Base-by-base conservation (phyloP, 345 rosid species). In the Boechera stricta region DNA sequence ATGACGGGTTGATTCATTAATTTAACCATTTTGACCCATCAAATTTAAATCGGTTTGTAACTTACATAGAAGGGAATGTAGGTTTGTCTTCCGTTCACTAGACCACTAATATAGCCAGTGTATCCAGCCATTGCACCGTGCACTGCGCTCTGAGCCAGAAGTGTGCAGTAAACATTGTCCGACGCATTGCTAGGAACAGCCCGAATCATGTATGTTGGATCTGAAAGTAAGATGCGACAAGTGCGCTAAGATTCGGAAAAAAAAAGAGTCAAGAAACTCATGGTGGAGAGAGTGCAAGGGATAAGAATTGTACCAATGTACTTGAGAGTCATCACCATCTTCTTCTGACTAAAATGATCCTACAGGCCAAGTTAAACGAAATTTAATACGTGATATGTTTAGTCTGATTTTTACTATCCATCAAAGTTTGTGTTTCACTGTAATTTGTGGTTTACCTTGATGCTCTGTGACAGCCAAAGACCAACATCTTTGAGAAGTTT, bases 71-170 rank as follows among this genome's bases (percentile, higher is more conserved):
- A 92, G 32, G 97, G 97, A 55, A 90, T 92, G 81, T 90, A 90
- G 18, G 91, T 86, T 64, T 92, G 97, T 74, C 96, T 84, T 69
- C 93, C 93, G 56, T 92, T 87, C 39, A 92, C 97, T 7, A 87
- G 90, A 71, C 97, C 96, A 41, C 82, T 78, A 4, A 89, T 86
- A 70, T 81, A 92, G 74, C 97, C 97, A 6, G 97, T 92, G 81
- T 88, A 90, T 56, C 96, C 97, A 13, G 97, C 96, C 97, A 92
- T 92, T 13, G 97, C 93, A 39, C 97, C 97, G 9, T 88, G 96
- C 39, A 92, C 92, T 5, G 78, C 88, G 60, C 97, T 92, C 78
- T 92, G 97, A 65, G 96, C 96, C 31, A 92, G 90, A 74, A 92
- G 97, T 7, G 96, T 90, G 84, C 94, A 87, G 79, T 92, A 92